Percentiles rank a stretch among this genome's conserved stretches.
Evolutionary conservation across 208 protist genomes (phyloP).

Genomic region (Crithidia fasciculata): DNA sequence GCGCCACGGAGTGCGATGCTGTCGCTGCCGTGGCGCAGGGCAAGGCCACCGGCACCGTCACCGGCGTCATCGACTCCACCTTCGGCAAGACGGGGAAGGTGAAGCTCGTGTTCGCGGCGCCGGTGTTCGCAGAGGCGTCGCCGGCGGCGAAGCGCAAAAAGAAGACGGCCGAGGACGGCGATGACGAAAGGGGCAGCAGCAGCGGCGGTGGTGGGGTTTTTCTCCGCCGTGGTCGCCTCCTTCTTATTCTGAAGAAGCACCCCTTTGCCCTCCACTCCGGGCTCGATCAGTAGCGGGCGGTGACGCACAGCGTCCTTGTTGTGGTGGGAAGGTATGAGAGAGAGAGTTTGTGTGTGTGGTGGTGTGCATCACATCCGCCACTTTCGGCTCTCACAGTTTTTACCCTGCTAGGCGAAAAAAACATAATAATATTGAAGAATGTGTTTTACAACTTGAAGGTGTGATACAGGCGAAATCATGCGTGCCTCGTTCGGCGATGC

Average conservation of each 20-base stretch:
- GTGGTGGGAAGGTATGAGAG: too few relatives aligned
- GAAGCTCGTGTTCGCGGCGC: conserved; percentile 60
- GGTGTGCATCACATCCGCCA: too few relatives aligned
- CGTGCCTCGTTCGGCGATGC: too few relatives aligned
- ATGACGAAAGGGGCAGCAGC: neutral
- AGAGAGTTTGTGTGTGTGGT: too few relatives aligned
- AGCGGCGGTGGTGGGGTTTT: neutral
- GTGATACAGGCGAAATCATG: too few relatives aligned
- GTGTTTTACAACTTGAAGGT: too few relatives aligned
- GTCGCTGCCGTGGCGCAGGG: neutral
- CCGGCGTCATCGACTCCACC: conserved; percentile 67
- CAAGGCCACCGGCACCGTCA: conserved; percentile 1
- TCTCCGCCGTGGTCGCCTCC: conserved; percentile 38
- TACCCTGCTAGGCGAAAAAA: too few relatives aligned
- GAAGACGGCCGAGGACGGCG: conserved; percentile 18
- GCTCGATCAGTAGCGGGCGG: conserved; percentile 47
- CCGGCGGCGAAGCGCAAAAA: conserved; percentile 13
- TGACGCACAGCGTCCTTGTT: too few relatives aligned
- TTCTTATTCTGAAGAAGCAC: conserved; percentile 70
- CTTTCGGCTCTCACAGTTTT: too few relatives aligned
- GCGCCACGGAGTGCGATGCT: conserved; percentile 8
- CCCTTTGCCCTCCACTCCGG: conserved; percentile 58
- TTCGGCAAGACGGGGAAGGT: conserved; percentile 89
- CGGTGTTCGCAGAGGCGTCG: conserved; percentile 46
- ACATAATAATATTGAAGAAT: too few relatives aligned